Percentiles rank a stretch among this genome's conserved stretches.
Evolutionary conservation across 2,329 filamentous ascomycete species (phyloP).

Genomic region (Ceratocystis harringtonii): DNA sequence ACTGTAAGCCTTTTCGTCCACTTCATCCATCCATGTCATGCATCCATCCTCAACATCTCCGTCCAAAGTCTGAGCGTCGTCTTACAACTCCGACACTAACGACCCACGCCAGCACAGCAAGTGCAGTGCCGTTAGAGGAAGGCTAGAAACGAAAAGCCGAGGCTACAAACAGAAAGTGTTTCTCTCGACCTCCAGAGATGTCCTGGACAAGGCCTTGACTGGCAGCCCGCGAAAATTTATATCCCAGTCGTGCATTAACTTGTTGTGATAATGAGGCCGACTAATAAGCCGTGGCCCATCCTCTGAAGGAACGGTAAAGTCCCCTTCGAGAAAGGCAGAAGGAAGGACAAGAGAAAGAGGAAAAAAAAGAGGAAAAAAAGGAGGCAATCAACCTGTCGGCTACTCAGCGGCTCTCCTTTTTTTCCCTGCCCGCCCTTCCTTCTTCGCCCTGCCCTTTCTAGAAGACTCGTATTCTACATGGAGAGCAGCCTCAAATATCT

Average conservation of each 20-base stretch:
- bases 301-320: conserved; percentile 4
- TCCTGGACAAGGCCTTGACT: not conserved
- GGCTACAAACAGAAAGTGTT: not conserved
- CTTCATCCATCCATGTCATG: no score
- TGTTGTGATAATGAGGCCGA: conserved; percentile 7
- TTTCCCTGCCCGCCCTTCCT: not conserved
- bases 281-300: conserved; percentile 7
- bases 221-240: not conserved
- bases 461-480: not conserved
- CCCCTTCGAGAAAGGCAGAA: not conserved
- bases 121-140: no score
- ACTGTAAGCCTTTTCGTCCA: no score
- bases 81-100: no score
- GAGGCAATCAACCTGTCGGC: not conserved
- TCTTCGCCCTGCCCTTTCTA: not conserved
- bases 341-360: not conserved
- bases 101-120: no score
- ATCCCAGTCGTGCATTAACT: conserved; percentile 6
- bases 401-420: not conserved
- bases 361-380: not conserved
- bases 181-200: not conserved
- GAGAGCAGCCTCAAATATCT: not conserved
- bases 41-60: no score
- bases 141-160: not conserved
- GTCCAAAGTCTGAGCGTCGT: no score